Base-by-base conservation (phyloP, 1,284 basidiomycete species). In the Ustilago hordei region DNA sequence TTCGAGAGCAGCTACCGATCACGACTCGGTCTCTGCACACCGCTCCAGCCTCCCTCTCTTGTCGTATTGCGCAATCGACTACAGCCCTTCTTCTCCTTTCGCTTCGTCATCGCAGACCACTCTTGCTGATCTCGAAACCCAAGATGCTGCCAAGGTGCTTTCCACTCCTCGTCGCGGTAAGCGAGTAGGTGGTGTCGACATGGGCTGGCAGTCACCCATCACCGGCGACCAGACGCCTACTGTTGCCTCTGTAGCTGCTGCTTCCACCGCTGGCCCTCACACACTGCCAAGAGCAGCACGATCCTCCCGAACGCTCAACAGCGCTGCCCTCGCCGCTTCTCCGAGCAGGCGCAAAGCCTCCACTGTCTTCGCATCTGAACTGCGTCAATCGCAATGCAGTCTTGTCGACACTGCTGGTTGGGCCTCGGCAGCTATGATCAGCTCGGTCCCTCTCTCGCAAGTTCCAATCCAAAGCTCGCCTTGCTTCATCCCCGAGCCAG, bases 391-490 rank as follows among this genome's bases (percentile, higher is more conserved):
- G 39, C 75, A 73, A 41, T 66, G 69, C 52, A 73, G 69, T 61
- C 71, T 78, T 17, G 76, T 78, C 62, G 76, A 78, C 35, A 69
- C 65, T 5, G 68, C 68, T 3, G 76, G 76, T 56, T 71, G 76
- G 68, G 76, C 76, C 3, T 74, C 76, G 23, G 76, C 76, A 9
- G 76, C 68, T 56, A 74, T 78, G 72, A 64, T 74, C 59, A 72
- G 75, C 68, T 70, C 62, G 9, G 72, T 72, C 31, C 68, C 71
- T 12, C 45, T 77, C 7, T 57, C 62, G 11, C 63, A 72, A 55
- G 55, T 64, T 55, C 61, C 55, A 15, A 55, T 31, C 55, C 63
- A 64, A 23, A 64, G 65, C 55, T 77, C 75, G 56, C 69, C 75
- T 13, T 60, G 75, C 48, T 59, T 62, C 17, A 53, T 70, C 4